Conservation (phyloP, 331 rosid species). For the Prunus yedoensis region DNA sequence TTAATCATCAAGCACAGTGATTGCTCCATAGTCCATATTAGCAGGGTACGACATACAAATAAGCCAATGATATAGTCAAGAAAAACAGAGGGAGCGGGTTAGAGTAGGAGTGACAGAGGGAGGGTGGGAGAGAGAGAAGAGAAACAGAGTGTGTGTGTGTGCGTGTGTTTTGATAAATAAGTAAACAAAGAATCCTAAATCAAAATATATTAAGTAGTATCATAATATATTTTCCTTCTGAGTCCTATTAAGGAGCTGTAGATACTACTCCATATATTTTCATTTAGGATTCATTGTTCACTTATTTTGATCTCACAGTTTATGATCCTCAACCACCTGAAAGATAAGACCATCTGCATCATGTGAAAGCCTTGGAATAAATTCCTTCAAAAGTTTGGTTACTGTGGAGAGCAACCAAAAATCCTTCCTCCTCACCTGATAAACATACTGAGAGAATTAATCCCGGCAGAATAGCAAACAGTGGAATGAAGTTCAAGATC, state of each 20-base stretch:
- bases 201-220: not conserved
- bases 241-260: too few relatives aligned
- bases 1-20: not conserved
- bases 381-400: conserved; percentile 72
- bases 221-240: not conserved
- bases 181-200: not conserved
- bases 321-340: conserved; percentile 59
- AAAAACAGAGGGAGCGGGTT: not conserved
- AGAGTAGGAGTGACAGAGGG: not conserved
- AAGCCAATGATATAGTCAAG: not conserved
- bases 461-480: conserved; percentile 11
- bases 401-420: conserved; percentile 96
- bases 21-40: not conserved
- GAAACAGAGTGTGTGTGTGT: too few relatives aligned
- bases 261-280: too few relatives aligned
- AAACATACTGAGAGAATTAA: conserved; percentile 38
- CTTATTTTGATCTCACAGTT: conserved; percentile 7
- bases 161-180: not conserved
- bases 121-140: not conserved
- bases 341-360: conserved; percentile 95
- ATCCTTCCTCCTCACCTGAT: conserved; percentile 94
- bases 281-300: too few relatives aligned
- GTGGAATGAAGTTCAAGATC: conserved; percentile 14
- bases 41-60: not conserved
- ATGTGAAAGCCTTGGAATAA: conserved; percentile 92